Evolutionary conservation across 495 filamentous ascomycete species (phyloP).

Genomic region (Margaritispora aquatica): DNA sequence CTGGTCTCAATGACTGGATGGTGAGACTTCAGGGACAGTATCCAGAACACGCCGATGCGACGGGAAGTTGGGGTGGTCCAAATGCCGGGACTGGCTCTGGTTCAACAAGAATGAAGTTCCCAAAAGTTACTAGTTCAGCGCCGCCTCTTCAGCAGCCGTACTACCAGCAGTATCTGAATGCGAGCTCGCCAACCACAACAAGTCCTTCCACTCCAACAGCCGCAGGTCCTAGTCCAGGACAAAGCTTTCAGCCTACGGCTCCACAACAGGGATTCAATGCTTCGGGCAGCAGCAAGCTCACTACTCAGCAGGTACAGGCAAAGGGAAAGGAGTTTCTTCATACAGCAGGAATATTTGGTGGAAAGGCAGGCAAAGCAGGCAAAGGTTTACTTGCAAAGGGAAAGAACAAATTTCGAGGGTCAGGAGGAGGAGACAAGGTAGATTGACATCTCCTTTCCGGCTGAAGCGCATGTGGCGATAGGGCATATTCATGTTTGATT

Average conservation of each 20-base stretch:
- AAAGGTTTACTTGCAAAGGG: slow-evolving; percentile 86
- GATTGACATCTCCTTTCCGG: slow-evolving; percentile 51
- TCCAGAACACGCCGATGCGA: slow-evolving; percentile 24
- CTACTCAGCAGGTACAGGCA: slow-evolving; percentile 50
- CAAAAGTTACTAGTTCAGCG: slow-evolving; percentile 31
- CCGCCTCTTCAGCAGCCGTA: slow-evolving; percentile 43
- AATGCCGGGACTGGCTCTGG: neutral
- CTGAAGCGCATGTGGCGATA: slow-evolving; percentile 21
- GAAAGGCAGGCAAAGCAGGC: slow-evolving; percentile 67
- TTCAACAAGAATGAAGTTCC: slow-evolving; percentile 40
- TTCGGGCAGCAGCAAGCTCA: slow-evolving; percentile 24
- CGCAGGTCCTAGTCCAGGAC: slow-evolving; percentile 18
- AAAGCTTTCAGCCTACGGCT: slow-evolving; percentile 10
- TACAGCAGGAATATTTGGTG: slow-evolving; percentile 64
- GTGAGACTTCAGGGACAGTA: slow-evolving; percentile 17
- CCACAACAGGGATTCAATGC: slow-evolving; percentile 27
- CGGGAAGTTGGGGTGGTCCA: slow-evolving; percentile 4
- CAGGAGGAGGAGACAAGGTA: slow-evolving; percentile 76
- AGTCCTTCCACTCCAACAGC: slow-evolving; percentile 32
- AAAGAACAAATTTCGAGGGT: slow-evolving; percentile 66
- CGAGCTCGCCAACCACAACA: slow-evolving; percentile 29
- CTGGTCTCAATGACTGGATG: slow-evolving; percentile 73
- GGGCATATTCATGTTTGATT: slow-evolving; percentile 23
- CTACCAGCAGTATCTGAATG: slow-evolving; percentile 42
- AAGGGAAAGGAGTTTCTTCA: slow-evolving; percentile 84